phyloP scores from a whole-genome alignment of 2,329 filamentous ascomycete genomes.

The Elsinoe batatas region DNA sequence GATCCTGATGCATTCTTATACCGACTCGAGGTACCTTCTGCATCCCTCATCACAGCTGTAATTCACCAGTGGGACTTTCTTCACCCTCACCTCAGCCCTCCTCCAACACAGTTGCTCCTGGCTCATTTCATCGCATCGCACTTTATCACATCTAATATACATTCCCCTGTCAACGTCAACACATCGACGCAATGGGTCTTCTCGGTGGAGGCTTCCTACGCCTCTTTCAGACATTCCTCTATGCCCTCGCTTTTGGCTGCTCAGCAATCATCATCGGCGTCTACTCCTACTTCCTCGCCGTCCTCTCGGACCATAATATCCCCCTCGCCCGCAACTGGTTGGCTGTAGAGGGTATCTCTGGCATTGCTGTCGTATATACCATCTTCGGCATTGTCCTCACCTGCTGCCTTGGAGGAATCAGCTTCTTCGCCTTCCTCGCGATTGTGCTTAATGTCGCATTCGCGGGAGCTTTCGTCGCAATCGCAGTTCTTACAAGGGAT shows the following conservation, averaged over 20 bases:
- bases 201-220: conserved; percentile 54
- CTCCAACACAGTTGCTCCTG: background rate
- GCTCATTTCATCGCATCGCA: background rate
- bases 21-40: background rate
- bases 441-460: conserved; percentile 71
- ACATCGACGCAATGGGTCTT: conserved; percentile 23
- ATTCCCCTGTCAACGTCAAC: background rate
- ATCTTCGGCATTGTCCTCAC: conserved; percentile 62
- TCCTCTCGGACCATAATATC: conserved; percentile 55
- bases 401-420: conserved; percentile 67
- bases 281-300: conserved; percentile 75
- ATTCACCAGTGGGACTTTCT: background rate
- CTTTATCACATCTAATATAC: background rate
- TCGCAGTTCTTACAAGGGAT: conserved; percentile 62
- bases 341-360: conserved; percentile 54
- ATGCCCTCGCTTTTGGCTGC: conserved; percentile 63
- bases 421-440: conserved; percentile 61
- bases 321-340: conserved; percentile 55
- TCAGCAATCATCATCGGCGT: conserved; percentile 56
- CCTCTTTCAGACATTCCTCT: conserved; percentile 55
- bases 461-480: conserved; percentile 66
- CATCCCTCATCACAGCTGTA: background rate
- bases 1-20: conserved; percentile 9
- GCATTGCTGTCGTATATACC: conserved; percentile 64
- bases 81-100: background rate